Conservation (phyloP, 2,329 filamentous ascomycete genomes). For the Monilinia fructicola region DNA sequence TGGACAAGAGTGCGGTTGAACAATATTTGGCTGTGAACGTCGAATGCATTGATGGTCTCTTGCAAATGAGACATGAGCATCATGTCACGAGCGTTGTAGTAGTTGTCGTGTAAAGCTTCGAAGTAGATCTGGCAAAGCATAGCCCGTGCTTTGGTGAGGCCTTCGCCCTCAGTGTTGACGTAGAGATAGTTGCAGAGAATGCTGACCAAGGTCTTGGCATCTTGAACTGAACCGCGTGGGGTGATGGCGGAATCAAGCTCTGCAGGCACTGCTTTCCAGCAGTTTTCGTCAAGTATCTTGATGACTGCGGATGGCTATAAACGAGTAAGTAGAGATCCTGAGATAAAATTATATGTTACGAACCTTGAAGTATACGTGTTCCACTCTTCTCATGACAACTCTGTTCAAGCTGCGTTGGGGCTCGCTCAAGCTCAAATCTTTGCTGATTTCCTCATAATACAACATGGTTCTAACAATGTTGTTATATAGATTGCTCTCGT, state of each 20-base stretch:
- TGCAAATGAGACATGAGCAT: constrained; percentile 99
- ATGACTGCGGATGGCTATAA: constrained; percentile 80
- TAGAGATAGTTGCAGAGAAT: constrained; percentile 94
- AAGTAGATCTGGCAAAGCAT: constrained; percentile 99
- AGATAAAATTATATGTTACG: constrained; percentile 34
- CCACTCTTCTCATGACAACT: constrained; percentile 86
- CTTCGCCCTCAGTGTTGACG: constrained; percentile 72
- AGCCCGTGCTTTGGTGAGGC: constrained; percentile 90
- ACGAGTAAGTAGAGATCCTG: constrained; percentile 27
- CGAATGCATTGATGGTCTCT: constrained; percentile 94
- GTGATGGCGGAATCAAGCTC: constrained; percentile 77
- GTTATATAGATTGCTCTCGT: constrained; percentile 88
- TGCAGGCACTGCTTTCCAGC: constrained; percentile 77
- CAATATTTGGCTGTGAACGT: constrained; percentile 94
- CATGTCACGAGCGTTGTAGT: constrained; percentile 97
- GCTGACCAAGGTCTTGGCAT: constrained; percentile 76
- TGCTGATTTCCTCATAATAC: constrained; percentile 80
- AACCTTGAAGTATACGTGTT: constrained; percentile 98
- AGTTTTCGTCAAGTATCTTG: constrained; percentile 89
- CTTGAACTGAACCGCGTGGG: constrained; percentile 64
- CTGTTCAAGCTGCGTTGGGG: constrained; percentile 89
- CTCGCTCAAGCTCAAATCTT: constrained; percentile 67
- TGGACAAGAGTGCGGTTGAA: constrained; percentile 98
- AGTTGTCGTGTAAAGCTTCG: constrained; percentile 93
- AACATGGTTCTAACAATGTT: constrained; percentile 84